Evolutionary conservation across 148 eudicot genomes (phyloP).

Genomic region (Beta vulgaris): DNA sequence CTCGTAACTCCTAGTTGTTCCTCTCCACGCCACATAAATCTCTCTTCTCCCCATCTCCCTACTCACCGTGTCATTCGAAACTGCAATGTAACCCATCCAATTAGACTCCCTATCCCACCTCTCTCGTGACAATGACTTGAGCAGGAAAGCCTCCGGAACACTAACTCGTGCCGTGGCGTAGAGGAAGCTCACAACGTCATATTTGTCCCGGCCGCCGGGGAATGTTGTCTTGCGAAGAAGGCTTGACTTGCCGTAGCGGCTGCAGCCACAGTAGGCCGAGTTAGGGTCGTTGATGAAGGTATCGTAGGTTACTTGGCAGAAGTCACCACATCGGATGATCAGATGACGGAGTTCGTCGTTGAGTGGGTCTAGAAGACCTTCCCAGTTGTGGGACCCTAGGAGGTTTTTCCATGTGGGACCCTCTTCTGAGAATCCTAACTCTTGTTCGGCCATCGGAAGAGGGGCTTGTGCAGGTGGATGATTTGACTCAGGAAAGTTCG

Average conservation of each 20-base stretch:
- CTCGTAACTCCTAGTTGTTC: conserved; percentile 53
- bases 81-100: conserved; percentile 61
- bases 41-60: conserved; percentile 41
- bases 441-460: conserved; percentile 39
- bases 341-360: conserved; percentile 51
- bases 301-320: conserved; percentile 77
- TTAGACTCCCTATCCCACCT: conserved; percentile 65
- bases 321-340: conserved; percentile 72
- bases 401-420: conserved; percentile 27
- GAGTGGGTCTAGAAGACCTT: conserved; percentile 57
- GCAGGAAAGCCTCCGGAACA: conserved; percentile 38
- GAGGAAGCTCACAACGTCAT: conserved; percentile 43
- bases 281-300: conserved; percentile 37
- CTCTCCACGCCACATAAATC: conserved; percentile 55
- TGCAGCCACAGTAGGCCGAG: conserved; percentile 36
- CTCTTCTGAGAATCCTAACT: conserved; percentile 5
- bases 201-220: conserved; percentile 23
- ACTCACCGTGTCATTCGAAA: conserved; percentile 38
- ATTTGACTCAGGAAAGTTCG: background rate
- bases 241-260: conserved; percentile 28
- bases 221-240: conserved; percentile 26
- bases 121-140: conserved; percentile 50
- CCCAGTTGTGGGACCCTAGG: conserved; percentile 60
- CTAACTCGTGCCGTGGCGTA: conserved; percentile 57
- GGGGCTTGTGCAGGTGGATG: background rate